These are phyloP conservation scores for Ustanciosporium gigantosporum DNA, from an alignment of 1,284 basidiomycete species.

Conservation along the genomic window DNA sequence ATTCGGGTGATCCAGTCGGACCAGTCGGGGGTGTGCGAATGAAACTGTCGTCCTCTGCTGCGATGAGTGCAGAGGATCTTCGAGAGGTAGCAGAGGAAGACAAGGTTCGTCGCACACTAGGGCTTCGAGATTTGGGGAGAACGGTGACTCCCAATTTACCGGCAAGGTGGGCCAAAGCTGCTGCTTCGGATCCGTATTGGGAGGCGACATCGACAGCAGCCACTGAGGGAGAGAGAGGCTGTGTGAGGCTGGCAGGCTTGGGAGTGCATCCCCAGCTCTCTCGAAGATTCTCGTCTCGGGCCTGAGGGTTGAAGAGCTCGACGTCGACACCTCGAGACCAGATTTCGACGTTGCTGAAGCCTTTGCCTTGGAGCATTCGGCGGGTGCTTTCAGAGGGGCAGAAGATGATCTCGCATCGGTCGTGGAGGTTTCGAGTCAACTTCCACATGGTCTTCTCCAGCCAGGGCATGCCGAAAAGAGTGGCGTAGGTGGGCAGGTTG, in stretches of 20 bases:
- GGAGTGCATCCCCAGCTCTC: constrained; percentile 63
- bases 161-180: constrained; percentile 31
- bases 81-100: background rate
- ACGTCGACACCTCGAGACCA: constrained; percentile 64
- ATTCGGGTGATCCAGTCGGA: constrained; percentile 43
- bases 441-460: constrained; percentile 64
- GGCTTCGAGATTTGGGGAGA: background rate
- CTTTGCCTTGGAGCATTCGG: constrained; percentile 64
- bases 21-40: constrained; percentile 62
- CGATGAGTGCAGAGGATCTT: background rate
- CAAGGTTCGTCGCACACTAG: background rate
- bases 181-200: constrained; percentile 19
- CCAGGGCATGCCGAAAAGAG: constrained; percentile 66
- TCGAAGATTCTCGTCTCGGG: constrained; percentile 63
- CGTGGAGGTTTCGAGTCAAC: constrained; percentile 50
- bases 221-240: constrained; percentile 53
- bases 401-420: constrained; percentile 64
- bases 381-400: constrained; percentile 66
- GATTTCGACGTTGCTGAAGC: constrained; percentile 64
- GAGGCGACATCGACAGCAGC: constrained; percentile 29
- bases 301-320: constrained; percentile 56
- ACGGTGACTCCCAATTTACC: constrained; percentile 38
- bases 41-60: constrained; percentile 48
- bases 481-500: constrained; percentile 67
- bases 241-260: constrained; percentile 44